Conservation (phyloP, 2,329 filamentous ascomycete genomes). For the Penicillium freii region DNA sequence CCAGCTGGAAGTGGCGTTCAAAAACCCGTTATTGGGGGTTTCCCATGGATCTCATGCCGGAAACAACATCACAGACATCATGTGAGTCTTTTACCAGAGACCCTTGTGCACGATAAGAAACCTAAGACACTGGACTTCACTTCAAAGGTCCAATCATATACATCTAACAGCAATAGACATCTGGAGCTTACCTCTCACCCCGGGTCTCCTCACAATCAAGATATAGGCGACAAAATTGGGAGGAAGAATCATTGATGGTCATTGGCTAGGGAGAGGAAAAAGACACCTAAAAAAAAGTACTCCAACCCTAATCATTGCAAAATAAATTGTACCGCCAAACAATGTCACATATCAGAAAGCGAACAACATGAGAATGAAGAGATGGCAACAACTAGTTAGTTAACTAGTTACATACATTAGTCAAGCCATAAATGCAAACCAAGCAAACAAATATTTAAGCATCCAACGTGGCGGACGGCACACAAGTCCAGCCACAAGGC, state of each 20-base stretch:
- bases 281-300: background rate
- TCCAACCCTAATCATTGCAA: background rate
- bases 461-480: background rate
- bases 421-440: background rate
- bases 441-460: background rate
- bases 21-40: background rate
- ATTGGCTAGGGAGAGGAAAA: background rate
- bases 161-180: background rate
- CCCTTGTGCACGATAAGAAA: fast-evolving
- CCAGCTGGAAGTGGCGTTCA: background rate
- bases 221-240: background rate
- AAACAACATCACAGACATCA: background rate
- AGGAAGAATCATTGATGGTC: background rate
- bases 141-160: background rate
- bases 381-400: background rate
- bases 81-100: background rate
- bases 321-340: background rate
- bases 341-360: background rate
- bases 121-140: background rate
- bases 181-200: background rate
- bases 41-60: too few relatives aligned
- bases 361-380: background rate
- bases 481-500: background rate
- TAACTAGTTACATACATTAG: too few relatives aligned
- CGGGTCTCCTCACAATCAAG: background rate